Evolutionary conservation across 2,329 filamentous ascomycete species (phyloP).

Genomic region (Penicillium sp.): DNA sequence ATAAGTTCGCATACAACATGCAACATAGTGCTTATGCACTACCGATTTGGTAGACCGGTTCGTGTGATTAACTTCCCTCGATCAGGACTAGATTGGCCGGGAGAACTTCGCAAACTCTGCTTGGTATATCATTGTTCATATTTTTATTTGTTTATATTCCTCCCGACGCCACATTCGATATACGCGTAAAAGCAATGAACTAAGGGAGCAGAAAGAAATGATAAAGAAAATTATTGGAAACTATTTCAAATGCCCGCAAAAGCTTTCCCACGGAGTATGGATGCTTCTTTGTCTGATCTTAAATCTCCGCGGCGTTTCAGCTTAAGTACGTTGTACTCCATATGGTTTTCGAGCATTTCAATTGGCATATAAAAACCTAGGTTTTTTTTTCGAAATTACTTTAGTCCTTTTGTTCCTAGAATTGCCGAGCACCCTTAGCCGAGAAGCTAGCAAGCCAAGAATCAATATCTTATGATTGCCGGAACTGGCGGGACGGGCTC

Average conservation of each 20-base stretch:
- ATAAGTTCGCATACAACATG: too few species aligned
- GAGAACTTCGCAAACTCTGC: background rate
- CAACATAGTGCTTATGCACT: too few species aligned
- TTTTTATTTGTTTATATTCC: background rate
- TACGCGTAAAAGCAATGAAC: background rate
- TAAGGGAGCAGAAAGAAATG: too few species aligned
- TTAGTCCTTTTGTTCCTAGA: background rate
- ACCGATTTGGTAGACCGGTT: too few species aligned
- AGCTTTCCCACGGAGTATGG: background rate
- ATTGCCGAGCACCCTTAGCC: background rate
- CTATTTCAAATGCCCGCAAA: background rate
- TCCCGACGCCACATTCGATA: background rate
- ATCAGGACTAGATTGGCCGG: background rate
- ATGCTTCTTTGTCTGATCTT: background rate
- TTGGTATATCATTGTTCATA: background rate
- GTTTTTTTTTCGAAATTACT: too few species aligned
- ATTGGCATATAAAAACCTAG: background rate
- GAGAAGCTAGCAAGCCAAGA: background rate
- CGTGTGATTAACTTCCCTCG: too few species aligned
- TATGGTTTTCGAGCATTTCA: background rate
- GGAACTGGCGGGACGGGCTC: background rate
- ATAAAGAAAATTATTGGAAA: too few species aligned
- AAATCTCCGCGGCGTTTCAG: background rate
- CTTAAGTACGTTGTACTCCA: background rate
- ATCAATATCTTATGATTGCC: background rate